phyloP scores from a whole-genome alignment of 495 filamentous ascomycete genomes.

The Lophiostoma macrostomum region DNA sequence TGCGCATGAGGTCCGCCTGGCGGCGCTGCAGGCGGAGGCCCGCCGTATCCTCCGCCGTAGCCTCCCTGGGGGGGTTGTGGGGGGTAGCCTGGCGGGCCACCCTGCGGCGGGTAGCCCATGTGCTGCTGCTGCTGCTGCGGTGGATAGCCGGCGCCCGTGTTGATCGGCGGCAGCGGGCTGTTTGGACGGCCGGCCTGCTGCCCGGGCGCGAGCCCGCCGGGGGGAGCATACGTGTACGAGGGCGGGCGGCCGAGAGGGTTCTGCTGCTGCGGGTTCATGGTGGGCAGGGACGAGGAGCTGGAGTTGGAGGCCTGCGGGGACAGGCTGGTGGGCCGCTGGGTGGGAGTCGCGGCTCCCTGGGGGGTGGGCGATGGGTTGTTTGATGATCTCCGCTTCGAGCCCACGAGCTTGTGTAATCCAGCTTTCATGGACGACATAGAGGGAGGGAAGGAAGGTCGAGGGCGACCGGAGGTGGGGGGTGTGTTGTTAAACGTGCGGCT shows the following conservation, averaged over 20 bases:
- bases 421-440: slow-evolving; percentile 41
- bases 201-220: slow-evolving; percentile 28
- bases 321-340: slow-evolving; percentile 27
- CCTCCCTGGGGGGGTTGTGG: slow-evolving; percentile 30
- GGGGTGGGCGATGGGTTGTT: slow-evolving; percentile 36
- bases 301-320: slow-evolving; percentile 34
- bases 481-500: background rate
- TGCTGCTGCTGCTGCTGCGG: slow-evolving; percentile 31
- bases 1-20: slow-evolving; percentile 20
- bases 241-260: slow-evolving; percentile 42
- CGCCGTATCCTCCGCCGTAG: slow-evolving; percentile 29
- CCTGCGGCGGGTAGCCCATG: slow-evolving; percentile 29
- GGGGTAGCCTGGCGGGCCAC: slow-evolving; percentile 39
- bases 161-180: slow-evolving; percentile 37
- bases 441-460: slow-evolving; percentile 14
- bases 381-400: slow-evolving; percentile 40
- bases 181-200: slow-evolving; percentile 37
- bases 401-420: slow-evolving; percentile 39
- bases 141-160: slow-evolving; percentile 35
- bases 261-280: slow-evolving; percentile 41
- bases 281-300: slow-evolving; percentile 28
- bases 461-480: background rate
- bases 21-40: slow-evolving; percentile 24
- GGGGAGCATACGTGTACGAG: slow-evolving; percentile 44
- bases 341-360: slow-evolving; percentile 22